phyloP scores from a whole-genome alignment of 1,139 yeast genomes.

The Pichia sp. region DNA sequence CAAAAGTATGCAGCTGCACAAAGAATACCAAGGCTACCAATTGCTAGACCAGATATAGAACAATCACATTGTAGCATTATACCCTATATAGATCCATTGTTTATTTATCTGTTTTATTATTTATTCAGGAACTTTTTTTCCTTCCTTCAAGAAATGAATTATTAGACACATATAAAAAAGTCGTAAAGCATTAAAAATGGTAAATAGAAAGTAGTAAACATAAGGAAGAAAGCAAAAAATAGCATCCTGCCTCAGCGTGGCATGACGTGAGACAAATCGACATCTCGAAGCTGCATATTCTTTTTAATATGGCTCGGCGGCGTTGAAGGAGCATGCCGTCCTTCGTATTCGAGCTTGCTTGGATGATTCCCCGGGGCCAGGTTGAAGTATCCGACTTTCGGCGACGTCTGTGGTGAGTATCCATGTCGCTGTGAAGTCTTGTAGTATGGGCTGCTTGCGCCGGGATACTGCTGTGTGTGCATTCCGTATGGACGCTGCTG shows the following conservation, averaged over 20 bases:
- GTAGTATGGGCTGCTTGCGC: not conserved
- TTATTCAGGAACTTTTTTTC: too few species aligned
- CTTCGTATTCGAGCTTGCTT: not conserved
- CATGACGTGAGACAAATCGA: slow-evolving; percentile 15
- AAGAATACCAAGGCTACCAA: slow-evolving; percentile 2
- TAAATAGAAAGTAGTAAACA: not conserved
- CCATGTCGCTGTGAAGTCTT: slow-evolving; percentile 3
- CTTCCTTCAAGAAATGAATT: not conserved
- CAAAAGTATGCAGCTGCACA: slow-evolving; percentile 39
- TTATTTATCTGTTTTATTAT: too few species aligned
- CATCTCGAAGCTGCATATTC: slow-evolving; percentile 6
- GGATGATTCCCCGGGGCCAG: not conserved
- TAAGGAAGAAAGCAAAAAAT: not conserved
- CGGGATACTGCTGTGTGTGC: not conserved
- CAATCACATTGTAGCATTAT: not conserved
- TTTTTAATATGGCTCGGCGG: slow-evolving; percentile 6
- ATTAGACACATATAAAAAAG: not conserved
- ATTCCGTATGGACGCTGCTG: not conserved
- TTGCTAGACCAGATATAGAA: not conserved
- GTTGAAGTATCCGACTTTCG: not conserved
- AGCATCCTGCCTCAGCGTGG: slow-evolving; percentile 9
- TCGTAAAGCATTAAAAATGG: not conserved
- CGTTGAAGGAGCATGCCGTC: not conserved
- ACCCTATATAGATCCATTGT: not conserved
- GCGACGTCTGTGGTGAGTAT: slow-evolving; percentile 6